phyloP scores from a whole-genome alignment of 305 asterid species.

The Fraxinus angustifolia region DNA sequence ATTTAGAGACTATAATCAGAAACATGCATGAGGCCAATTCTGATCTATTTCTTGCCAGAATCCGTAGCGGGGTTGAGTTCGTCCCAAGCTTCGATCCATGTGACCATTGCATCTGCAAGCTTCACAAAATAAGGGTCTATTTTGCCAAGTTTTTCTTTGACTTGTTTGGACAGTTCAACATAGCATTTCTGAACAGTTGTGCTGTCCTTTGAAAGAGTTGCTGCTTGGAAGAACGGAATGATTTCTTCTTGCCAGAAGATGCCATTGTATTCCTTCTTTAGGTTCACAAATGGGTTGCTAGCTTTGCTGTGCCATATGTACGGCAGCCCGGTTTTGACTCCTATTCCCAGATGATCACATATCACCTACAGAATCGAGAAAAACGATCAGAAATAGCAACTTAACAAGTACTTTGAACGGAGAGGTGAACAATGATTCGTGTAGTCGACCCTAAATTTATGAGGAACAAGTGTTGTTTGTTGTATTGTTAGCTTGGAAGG shows the following conservation, averaged over 20 bases:
- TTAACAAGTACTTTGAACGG: not conserved
- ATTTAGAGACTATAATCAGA: not conserved
- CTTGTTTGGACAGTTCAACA: conserved; percentile 43
- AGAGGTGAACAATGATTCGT: not conserved
- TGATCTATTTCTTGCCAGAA: not conserved
- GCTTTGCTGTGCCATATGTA: conserved; percentile 62
- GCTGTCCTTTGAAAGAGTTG: conserved; percentile 40
- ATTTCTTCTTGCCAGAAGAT: conserved; percentile 59
- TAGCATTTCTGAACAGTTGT: conserved; percentile 51
- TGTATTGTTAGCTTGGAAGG: not conserved
- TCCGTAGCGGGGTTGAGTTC: conserved; percentile 36
- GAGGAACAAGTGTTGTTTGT: not conserved
- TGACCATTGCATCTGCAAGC: conserved; percentile 49
- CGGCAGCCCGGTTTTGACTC: conserved; percentile 48
- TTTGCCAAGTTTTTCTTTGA: conserved; percentile 44
- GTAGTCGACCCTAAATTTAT: not conserved
- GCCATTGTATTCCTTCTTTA: conserved; percentile 46
- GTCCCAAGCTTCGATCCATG: conserved; percentile 53
- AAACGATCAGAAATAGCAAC: not conserved
- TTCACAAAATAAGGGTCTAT: conserved; percentile 46
- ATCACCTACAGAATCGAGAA: conserved; percentile 29
- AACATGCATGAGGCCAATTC: not conserved
- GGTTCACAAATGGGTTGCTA: conserved; percentile 52
- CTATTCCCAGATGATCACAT: conserved; percentile 47
- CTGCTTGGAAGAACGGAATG: conserved; percentile 46